Base-by-base conservation (phyloP, 345 rosid species). In the Streptanthus diversifolius region DNA sequence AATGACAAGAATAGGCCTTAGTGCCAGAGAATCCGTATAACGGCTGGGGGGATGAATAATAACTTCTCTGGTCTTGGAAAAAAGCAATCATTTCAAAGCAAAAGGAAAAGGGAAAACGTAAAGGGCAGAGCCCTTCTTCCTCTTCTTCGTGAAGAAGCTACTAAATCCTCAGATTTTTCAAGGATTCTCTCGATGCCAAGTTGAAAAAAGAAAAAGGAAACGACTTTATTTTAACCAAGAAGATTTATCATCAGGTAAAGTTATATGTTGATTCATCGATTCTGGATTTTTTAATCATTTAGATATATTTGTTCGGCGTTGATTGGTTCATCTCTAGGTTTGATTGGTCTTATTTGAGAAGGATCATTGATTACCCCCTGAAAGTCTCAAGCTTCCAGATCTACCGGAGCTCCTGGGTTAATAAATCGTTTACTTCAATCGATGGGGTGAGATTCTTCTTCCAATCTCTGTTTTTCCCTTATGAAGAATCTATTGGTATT, bases 391-490 rank as follows among this genome's bases (percentile, higher is more conserved):
- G 63, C 74, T 66, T 33, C 63, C 67, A 77, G 92, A 85, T 87
- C 90, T 75, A 33, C 64, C 55, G 45, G 64, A 62, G 68, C 79
- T 73, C 63, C 29, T 66, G 69, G 58, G 79, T 71, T 63, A 7
- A 17, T 73, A 65, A 21, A 64, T 41, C 55, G 24, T 49, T 25
- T 40, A 52, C 76, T 83, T 82, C 78, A 57, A 54, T 83, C 89
- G 80, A 89, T 89, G 96, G 96, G 96, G 96, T 89, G 80, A 73
- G 85, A 62, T 80, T 75, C 78, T 71, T 48, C 14, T 69, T 77
- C 66, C 51, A 3, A 5, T 74, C 66, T 47, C 25, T 68, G 47
- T 65, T 59, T 79, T 69, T 36, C 39, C 41, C 14, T 64, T 15
- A 14, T 37, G 4, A 1, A 37, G 36, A 7, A 7, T 63, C 12